Evolutionary conservation across 225 moss, liverwort and hornwort species (phyloP).

Genomic region (Polytrichum commune): DNA sequence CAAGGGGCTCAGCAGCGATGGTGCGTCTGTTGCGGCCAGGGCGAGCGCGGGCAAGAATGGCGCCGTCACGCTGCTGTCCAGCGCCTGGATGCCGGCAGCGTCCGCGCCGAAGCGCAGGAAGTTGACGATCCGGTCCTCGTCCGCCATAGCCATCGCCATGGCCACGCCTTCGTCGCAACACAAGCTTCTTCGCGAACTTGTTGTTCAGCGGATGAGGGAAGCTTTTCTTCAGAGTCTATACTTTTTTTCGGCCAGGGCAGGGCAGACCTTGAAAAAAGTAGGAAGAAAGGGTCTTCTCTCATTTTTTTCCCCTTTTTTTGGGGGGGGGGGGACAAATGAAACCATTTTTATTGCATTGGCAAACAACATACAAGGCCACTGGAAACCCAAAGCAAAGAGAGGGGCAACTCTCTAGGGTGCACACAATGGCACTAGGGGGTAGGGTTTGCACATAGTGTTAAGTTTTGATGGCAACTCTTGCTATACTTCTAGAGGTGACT

Average conservation of each 20-base stretch:
- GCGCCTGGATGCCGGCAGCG: conserved; percentile 18
- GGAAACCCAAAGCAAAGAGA: no score
- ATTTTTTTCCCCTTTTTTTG: conserved; percentile 12
- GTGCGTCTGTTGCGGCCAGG: conserved; percentile 55
- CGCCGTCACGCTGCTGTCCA: conserved; percentile 26
- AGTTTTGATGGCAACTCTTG: no score
- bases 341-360: no score
- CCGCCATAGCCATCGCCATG: background rate
- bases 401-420: no score
- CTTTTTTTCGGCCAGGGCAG: background rate
- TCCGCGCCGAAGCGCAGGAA: conserved; percentile 30
- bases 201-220: background rate
- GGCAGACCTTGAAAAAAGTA: no score
- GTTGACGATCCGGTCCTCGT: conserved; percentile 18
- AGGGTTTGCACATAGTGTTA: no score
- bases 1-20: conserved; percentile 46
- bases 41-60: conserved; percentile 69
- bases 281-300: conserved; percentile 1
- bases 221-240: background rate
- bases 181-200: background rate
- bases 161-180: background rate
- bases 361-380: no score
- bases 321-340: no score
- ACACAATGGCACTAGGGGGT: no score
- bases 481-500: no score